Evolutionary conservation across 2,329 filamentous ascomycete species (phyloP), one percentile per base, ranked within the genome.

Genomic region (Nectriaceae sp.): DNA sequence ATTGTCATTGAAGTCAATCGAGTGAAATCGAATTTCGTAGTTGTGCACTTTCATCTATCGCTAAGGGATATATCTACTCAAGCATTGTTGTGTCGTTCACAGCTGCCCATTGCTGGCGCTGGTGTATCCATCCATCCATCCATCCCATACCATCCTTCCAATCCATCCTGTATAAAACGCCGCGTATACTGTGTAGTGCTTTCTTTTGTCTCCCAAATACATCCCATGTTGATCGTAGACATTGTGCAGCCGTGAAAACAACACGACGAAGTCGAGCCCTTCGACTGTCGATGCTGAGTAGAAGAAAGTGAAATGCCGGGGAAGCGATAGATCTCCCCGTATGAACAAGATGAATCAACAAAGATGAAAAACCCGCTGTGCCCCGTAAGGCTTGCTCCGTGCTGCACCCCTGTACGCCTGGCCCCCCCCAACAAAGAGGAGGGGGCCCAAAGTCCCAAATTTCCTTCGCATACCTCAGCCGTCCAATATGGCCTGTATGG

Each of bases 31-130:
- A n/a, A n/a, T n/a, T n/a, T n/a, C 21, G 37, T 51, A n/a, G 4
- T 50, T 42, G 53, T 55, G 50, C 50, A 50, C 44, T 55, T 49
- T 48, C 47, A 43, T 57, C 49, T 45, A 57, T n/a, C n/a, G n/a
- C n/a, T n/a, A n/a, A n/a, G n/a, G n/a, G n/a, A n/a, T n/a, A n/a
- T 59, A 61, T 61, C 54, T 60, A 55, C 45, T 52, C 44, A 51
- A 55, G 46, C 52, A 57, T 54, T 45, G 33, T 38, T 24, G 33
- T 31, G 26, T 31, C 26, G 26, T 15, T 15, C 10, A 11, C 33
- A 42, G 44, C 49, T 50, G 54, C 54, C 54, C 52, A 58, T 58
- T 52, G 40, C 37, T 49, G 44, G 33, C 11, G 11, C 33, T 11
- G 11, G 8, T 31, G 10, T 15, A 31, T 31, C 26, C 26, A 15